Evolutionary conservation across 495 filamentous ascomycete genomes (phyloP).

Genomic region (Cryomyces antarcticus): DNA sequence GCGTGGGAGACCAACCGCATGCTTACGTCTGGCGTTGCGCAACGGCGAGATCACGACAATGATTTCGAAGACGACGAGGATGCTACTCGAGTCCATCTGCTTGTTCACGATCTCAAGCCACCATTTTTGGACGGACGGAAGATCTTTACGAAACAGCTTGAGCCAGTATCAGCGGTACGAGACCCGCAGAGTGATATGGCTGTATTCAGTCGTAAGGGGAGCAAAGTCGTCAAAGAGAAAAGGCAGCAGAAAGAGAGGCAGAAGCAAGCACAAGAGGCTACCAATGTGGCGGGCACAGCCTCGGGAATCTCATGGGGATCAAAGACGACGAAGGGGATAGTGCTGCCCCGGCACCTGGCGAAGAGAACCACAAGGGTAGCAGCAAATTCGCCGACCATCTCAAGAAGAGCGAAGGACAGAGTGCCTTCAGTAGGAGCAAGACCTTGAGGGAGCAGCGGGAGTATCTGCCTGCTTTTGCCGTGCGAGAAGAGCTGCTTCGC

Average conservation of each 20-base stretch:
- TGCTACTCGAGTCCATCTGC: conserved; percentile 68
- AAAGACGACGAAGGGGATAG: conserved; percentile 90
- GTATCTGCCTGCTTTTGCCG: conserved; percentile 88
- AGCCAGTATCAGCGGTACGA: conserved; percentile 79
- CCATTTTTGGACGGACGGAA: conserved; percentile 89
- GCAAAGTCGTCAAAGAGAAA: conserved; percentile 75
- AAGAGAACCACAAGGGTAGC: conserved; percentile 39
- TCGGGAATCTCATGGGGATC: conserved; percentile 87
- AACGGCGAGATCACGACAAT: conserved; percentile 56
- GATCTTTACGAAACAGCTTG: conserved; percentile 93
- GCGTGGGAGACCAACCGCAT: conserved; percentile 98
- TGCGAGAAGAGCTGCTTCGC: conserved; percentile 82
- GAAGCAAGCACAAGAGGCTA: conserved; percentile 88
- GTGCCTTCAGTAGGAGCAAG: conserved; percentile 83
- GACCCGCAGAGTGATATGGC: conserved; percentile 99
- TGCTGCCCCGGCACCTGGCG: conserved; percentile 53
- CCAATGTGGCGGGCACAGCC: conserved; percentile 79
- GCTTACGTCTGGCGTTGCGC: conserved; percentile 89
- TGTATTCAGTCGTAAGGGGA: conserved; percentile 91
- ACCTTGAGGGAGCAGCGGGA: conserved; percentile 80
- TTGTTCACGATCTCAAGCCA: conserved; percentile 85
- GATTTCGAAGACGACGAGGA: conserved; percentile 88
- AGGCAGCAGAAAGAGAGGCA: conserved; percentile 84
- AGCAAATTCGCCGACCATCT: conserved; percentile 84
- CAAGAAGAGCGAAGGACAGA: conserved; percentile 77